Percentiles rank a stretch among this genome's conserved stretches.
phyloP scores from a whole-genome alignment of 371 early-diverging fungal genomes.

The Phascolomyces articulosus region DNA sequence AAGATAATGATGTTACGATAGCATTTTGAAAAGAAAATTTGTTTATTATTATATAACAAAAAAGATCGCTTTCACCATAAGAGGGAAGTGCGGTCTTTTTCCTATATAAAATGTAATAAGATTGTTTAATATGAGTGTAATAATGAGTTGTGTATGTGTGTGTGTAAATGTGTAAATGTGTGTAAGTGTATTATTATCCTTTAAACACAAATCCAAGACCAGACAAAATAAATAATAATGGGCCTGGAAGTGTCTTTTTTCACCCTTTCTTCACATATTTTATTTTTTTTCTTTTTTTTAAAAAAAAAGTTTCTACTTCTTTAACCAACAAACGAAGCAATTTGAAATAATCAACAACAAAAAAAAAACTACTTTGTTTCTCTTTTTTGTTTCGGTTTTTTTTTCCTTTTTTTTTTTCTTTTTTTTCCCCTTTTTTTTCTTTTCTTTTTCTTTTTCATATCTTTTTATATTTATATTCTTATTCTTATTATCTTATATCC shows the following conservation, averaged over 20 bases:
- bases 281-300: too few relatives aligned
- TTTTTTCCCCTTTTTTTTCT: constrained; percentile 11
- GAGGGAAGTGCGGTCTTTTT: background rate
- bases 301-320: too few relatives aligned
- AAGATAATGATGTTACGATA: constrained; percentile 2
- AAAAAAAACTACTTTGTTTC: too few relatives aligned
- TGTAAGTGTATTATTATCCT: background rate
- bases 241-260: background rate
- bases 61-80: constrained; percentile 10
- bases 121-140: too few relatives aligned
- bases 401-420: background rate
- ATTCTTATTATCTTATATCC: too few relatives aligned
- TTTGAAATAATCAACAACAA: too few relatives aligned
- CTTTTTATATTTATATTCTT: too few relatives aligned
- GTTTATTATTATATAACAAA: too few relatives aligned
- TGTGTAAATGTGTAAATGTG: background rate
- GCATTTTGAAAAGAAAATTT: background rate
- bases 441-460: constrained; percentile 11
- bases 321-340: too few relatives aligned
- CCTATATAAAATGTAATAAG: too few relatives aligned
- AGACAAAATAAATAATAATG: too few relatives aligned
- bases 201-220: too few relatives aligned
- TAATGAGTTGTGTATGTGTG: background rate
- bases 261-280: background rate
- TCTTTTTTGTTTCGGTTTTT: background rate